These are phyloP conservation scores for Lepiota venenata DNA, from an alignment of 768 basidiomycete species.

Conservation along the genomic window DNA sequence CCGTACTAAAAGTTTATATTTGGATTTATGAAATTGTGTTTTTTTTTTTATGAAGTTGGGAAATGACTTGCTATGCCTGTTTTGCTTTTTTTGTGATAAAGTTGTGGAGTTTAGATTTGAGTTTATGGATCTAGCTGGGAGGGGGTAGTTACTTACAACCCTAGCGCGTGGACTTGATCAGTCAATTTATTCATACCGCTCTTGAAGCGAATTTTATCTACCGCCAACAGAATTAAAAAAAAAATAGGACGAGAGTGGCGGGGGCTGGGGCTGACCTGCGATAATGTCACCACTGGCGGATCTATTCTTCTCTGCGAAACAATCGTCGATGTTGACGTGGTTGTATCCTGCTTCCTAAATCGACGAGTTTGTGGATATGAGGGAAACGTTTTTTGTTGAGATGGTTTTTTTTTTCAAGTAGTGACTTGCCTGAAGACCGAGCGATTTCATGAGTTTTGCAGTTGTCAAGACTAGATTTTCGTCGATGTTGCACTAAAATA, in stretches of 20 bases:
- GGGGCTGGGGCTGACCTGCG: conserved; percentile 34
- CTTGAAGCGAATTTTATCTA: conserved; percentile 49
- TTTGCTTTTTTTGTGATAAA: conserved; percentile 34
- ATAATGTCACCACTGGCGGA: conserved; percentile 48
- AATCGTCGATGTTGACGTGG: conserved; percentile 61
- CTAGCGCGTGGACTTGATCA: conserved; percentile 49
- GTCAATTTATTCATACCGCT: conserved; percentile 57
- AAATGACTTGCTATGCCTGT: conserved; percentile 51
- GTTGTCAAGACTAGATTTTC: conserved; percentile 50
- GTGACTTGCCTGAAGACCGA: conserved; percentile 48
- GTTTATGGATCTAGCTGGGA: too few relatives aligned
- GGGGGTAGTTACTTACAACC: conserved; percentile 64
- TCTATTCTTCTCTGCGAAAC: conserved; percentile 57
- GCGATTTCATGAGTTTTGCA: conserved; percentile 44
- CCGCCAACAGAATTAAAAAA: too few relatives aligned
- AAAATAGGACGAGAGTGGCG: not conserved
- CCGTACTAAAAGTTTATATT: conserved; percentile 42
- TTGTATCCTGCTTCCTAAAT: conserved; percentile 53
- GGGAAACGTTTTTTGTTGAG: too few relatives aligned
- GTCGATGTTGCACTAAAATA: conserved; percentile 62
- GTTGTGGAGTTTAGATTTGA: conserved; percentile 11
- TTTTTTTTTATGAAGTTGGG: not conserved
- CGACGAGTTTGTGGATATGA: too few relatives aligned
- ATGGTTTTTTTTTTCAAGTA: too few relatives aligned
- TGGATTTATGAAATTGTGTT: too few relatives aligned